Evolutionary conservation across 1,139 yeast species (phyloP).

Genomic region (Yamadazyma blattariae): DNA sequence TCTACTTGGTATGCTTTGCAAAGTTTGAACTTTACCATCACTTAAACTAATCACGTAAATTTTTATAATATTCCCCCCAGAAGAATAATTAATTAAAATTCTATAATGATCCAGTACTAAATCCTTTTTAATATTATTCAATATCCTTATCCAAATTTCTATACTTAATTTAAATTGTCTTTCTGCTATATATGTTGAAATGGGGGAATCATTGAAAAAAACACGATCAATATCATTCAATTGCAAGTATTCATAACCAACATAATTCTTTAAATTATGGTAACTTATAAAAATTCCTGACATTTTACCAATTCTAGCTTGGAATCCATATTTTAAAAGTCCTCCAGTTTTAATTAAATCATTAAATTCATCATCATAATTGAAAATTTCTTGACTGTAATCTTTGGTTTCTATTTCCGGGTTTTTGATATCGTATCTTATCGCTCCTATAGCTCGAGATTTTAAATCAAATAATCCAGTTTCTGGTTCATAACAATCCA

Average conservation of each 20-base stretch:
- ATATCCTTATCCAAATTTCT: conserved; percentile 50
- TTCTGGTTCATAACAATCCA: conserved; percentile 90
- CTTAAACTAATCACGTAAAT: conserved; percentile 35
- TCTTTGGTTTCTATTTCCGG: conserved; percentile 50
- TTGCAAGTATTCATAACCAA: conserved; percentile 90
- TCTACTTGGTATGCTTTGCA: conserved; percentile 23
- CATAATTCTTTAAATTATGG: conserved; percentile 76
- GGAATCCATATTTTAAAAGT: conserved; percentile 79
- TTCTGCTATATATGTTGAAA: conserved; percentile 58
- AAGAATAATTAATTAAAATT: conserved; percentile 19
- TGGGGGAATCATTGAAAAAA: conserved; percentile 20
- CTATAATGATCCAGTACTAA: conserved; percentile 24
- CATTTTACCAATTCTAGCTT: conserved; percentile 95
- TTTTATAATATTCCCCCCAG: conserved; percentile 14
- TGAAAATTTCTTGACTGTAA: conserved; percentile 29
- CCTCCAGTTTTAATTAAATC: conserved; percentile 76
- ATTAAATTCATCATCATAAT: conserved; percentile 53
- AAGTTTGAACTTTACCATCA: conserved; percentile 18
- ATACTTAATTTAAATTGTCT: conserved; percentile 68
- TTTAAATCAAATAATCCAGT: conserved; percentile 91
- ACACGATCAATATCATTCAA: conserved; percentile 62
- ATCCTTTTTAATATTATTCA: conserved; percentile 38
- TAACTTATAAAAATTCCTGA: conserved; percentile 93
- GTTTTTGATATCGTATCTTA: conserved; percentile 72
- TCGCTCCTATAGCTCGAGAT: conserved; percentile 86